These are phyloP conservation scores for Aspergillus sp. DNA, from an alignment of 2,329 filamentous ascomycete species.

Conservation along the genomic window DNA sequence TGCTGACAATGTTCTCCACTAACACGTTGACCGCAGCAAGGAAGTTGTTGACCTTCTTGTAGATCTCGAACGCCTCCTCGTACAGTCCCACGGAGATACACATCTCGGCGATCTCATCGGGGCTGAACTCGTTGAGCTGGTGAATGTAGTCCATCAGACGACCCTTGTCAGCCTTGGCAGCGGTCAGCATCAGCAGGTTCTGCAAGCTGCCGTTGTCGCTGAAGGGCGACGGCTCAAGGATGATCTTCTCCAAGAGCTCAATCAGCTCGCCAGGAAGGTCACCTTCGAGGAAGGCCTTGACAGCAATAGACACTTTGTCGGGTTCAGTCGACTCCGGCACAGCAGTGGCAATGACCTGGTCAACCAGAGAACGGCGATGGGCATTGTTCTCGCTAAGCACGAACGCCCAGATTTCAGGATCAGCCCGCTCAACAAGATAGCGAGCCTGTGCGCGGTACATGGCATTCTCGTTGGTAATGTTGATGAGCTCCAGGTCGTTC, in stretches of 20 bases:
- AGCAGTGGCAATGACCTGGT: slow-evolving; percentile 93
- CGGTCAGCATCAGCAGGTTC: slow-evolving; percentile 93
- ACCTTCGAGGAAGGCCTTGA: slow-evolving; percentile 85
- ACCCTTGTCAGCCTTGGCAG: slow-evolving; percentile 92
- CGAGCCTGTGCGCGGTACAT: slow-evolving; percentile 99
- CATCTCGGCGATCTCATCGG: slow-evolving; percentile 86
- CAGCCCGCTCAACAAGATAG: slow-evolving; percentile 87
- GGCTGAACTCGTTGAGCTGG: slow-evolving; percentile 80
- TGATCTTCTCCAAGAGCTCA: slow-evolving; percentile 97
- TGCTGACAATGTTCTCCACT: slow-evolving; percentile 94
- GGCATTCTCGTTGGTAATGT: slow-evolving; percentile 98
- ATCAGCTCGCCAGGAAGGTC: slow-evolving; percentile 93
- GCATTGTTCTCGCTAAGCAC: slow-evolving; percentile 95
- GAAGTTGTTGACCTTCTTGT: slow-evolving; percentile 95
- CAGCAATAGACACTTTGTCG: slow-evolving; percentile 89
- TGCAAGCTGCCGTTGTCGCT: slow-evolving; percentile 96
- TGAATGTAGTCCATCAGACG: slow-evolving; percentile 97
- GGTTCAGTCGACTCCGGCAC: slow-evolving; percentile 91
- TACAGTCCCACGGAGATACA: slow-evolving; percentile 93
- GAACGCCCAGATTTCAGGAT: slow-evolving; percentile 88
- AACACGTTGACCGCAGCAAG: slow-evolving; percentile 83
- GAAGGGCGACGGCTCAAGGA: slow-evolving; percentile 98
- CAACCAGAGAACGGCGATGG: slow-evolving; percentile 86
- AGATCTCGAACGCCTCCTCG: slow-evolving; percentile 97
- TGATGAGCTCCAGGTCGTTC: slow-evolving; percentile 95